Evolutionary conservation across 1,139 yeast genomes (phyloP).

Genomic region (Keqinozyma sinolaborantium): DNA sequence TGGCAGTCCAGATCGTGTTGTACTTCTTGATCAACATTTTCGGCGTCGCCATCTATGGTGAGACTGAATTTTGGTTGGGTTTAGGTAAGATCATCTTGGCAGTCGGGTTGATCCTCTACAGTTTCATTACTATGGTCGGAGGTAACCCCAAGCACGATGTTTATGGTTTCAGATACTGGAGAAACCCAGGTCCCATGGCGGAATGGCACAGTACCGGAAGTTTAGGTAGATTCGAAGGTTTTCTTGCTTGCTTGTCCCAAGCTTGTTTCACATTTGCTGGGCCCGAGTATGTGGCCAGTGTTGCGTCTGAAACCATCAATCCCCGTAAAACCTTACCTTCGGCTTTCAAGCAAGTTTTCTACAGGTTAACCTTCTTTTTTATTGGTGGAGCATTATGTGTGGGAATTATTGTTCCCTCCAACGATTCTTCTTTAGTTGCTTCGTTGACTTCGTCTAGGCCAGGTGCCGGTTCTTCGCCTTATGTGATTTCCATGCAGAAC

Average conservation of each 20-base stretch:
- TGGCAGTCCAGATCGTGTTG: constrained; percentile 62
- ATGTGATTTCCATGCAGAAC: constrained; percentile 48
- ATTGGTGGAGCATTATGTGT: constrained; percentile 42
- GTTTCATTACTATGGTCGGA: constrained; percentile 50
- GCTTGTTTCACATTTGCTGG: constrained; percentile 79
- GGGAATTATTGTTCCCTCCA: constrained; percentile 73
- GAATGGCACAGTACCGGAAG: constrained; percentile 29
- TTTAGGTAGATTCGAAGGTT: constrained; percentile 53
- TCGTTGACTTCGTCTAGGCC: constrained; percentile 34
- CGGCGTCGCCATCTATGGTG: constrained; percentile 62
- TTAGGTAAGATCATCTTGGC: constrained; percentile 56
- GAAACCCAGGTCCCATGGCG: constrained; percentile 57
- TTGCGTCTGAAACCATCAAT: constrained; percentile 73
- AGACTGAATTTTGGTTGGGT: constrained; percentile 66
- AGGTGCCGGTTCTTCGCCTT: constrained; percentile 74
- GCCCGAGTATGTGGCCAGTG: constrained; percentile 62
- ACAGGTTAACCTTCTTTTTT: constrained; percentile 68
- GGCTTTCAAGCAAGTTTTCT: constrained; percentile 72
- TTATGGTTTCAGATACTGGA: constrained; percentile 67
- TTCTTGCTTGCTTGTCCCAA: constrained; percentile 61
- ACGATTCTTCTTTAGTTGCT: constrained; percentile 48
- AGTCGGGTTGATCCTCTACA: constrained; percentile 47
- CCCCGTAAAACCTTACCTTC: constrained; percentile 74
- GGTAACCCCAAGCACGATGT: constrained; percentile 61
- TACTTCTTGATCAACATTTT: constrained; percentile 61